These are phyloP conservation scores for Thelonectria olida DNA, from an alignment of 2,329 filamentous ascomycete species.

Conservation along the genomic window DNA sequence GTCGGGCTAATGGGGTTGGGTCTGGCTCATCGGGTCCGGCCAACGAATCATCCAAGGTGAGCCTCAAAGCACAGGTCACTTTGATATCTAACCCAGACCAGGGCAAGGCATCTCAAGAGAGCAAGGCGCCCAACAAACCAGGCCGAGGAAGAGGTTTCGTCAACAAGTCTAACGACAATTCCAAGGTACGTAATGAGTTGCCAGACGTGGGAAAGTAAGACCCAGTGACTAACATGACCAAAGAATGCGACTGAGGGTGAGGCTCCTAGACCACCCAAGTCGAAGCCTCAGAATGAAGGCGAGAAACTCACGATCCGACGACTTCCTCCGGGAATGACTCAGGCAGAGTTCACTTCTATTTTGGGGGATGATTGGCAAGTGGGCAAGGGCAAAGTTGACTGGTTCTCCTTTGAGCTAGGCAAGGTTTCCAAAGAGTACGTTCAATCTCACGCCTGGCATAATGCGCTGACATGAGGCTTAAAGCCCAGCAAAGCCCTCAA, in stretches of 20 bases:
- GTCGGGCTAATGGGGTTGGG: constrained; percentile 46
- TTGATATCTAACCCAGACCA: constrained; percentile 35
- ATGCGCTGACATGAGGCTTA: constrained; percentile 22
- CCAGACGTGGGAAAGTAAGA: constrained; percentile 8
- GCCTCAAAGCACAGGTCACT: constrained; percentile 16
- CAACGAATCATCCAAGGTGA: constrained; percentile 42
- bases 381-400: constrained; percentile 86
- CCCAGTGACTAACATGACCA: constrained; percentile 23
- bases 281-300: constrained; percentile 56
- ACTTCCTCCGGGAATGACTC: constrained; percentile 85
- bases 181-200: constrained; percentile 38
- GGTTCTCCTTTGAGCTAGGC: constrained; percentile 71
- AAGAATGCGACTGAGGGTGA: constrained; percentile 42
- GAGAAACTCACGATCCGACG: constrained; percentile 88
- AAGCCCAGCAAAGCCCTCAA: constrained; percentile 86
- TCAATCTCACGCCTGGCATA: background rate
- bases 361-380: constrained; percentile 84
- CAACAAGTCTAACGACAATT: constrained; percentile 40
- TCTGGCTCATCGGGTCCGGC: constrained; percentile 36
- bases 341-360: constrained; percentile 76
- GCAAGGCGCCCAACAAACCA: constrained; percentile 32
- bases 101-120: constrained; percentile 38
- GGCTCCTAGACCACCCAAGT: constrained; percentile 41
- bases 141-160: constrained; percentile 39
- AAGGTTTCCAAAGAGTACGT: constrained; percentile 87